Percentiles rank a stretch among this genome's conserved stretches.
Evolutionary conservation across 805 yeast species (phyloP).

Genomic region (Pachysolen tannophilus): DNA sequence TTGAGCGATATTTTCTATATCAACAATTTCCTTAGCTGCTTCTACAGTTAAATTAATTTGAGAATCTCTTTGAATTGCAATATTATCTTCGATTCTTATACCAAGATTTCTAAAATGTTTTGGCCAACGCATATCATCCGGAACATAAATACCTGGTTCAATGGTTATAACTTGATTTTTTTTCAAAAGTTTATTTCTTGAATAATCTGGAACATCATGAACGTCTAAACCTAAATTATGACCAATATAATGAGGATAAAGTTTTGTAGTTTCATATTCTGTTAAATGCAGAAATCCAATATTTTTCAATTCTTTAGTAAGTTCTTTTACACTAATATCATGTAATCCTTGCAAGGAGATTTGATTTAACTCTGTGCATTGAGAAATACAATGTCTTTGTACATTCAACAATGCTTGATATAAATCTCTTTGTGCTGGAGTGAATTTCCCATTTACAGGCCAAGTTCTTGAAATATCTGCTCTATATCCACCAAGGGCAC

Average conservation of each 20-base stretch:
- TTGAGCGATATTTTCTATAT: constrained; percentile 62
- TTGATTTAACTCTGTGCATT: constrained; percentile 48
- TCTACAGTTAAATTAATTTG: constrained; percentile 62
- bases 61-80: constrained; percentile 62
- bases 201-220: constrained; percentile 66
- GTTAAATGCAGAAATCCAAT: constrained; percentile 55
- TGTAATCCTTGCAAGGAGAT: constrained; percentile 70
- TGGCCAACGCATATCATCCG: constrained; percentile 68
- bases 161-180: constrained; percentile 84
- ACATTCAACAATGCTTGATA: constrained; percentile 85
- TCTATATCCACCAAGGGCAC: constrained; percentile 87
- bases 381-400: constrained; percentile 66
- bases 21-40: constrained; percentile 80
- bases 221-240: constrained; percentile 92
- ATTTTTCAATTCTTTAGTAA: constrained; percentile 60
- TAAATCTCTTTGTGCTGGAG: constrained; percentile 73
- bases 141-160: constrained; percentile 94
- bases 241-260: constrained; percentile 93
- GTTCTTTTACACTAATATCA: constrained; percentile 47
- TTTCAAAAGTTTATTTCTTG: constrained; percentile 45
- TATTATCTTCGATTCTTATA: constrained; percentile 89
- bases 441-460: constrained; percentile 77
- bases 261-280: constrained; percentile 42
- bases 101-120: constrained; percentile 80
- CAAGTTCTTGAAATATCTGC: constrained; percentile 95